phyloP scores from a whole-genome alignment of 1,284 basidiomycete genomes.

The Ganoderma lingzhi region DNA sequence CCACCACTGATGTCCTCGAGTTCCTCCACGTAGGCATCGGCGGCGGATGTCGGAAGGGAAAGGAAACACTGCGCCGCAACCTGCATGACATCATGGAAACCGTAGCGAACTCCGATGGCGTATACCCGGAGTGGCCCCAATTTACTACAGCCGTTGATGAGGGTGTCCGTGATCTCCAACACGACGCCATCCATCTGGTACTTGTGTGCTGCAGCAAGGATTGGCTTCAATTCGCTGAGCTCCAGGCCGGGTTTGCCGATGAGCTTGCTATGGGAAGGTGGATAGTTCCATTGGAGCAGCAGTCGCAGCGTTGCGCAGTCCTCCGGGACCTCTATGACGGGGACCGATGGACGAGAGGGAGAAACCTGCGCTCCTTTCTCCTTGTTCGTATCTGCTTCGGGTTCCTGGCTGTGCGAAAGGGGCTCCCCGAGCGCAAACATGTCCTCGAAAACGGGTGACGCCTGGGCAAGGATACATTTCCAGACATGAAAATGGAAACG shows the following conservation, averaged over 20 bases:
- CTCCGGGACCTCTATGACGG: constrained; percentile 1
- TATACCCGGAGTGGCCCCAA: constrained; percentile 15
- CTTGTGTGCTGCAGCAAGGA: constrained; percentile 14
- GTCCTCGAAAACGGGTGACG: constrained; percentile 26
- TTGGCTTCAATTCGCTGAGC: not conserved
- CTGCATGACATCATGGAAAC: not conserved
- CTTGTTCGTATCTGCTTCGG: not conserved
- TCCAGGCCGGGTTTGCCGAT: not conserved
- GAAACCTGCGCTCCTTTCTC: not conserved
- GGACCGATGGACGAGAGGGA: not conserved
- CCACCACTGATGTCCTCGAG: constrained; percentile 25
- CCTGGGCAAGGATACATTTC: constrained; percentile 21
- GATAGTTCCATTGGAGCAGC: constrained; percentile 12
- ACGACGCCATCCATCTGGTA: constrained; percentile 17
- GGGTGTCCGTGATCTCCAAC: not conserved
- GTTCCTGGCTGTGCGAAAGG: not conserved
- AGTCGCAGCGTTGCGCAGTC: not conserved
- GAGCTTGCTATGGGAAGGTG: not conserved
- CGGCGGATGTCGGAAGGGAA: not conserved
- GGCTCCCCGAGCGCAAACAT: constrained; percentile 17
- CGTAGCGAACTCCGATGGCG: constrained; percentile 6
- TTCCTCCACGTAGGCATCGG: constrained; percentile 21
- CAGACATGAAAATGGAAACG: constrained; percentile 21
- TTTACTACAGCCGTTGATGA: not conserved
- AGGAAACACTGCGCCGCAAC: constrained; percentile 8